Percentiles rank a stretch among this genome's conserved stretches.
These are phyloP conservation scores for Penicillium angulare DNA, from an alignment of 495 filamentous ascomycete genomes.

Conservation along the genomic window DNA sequence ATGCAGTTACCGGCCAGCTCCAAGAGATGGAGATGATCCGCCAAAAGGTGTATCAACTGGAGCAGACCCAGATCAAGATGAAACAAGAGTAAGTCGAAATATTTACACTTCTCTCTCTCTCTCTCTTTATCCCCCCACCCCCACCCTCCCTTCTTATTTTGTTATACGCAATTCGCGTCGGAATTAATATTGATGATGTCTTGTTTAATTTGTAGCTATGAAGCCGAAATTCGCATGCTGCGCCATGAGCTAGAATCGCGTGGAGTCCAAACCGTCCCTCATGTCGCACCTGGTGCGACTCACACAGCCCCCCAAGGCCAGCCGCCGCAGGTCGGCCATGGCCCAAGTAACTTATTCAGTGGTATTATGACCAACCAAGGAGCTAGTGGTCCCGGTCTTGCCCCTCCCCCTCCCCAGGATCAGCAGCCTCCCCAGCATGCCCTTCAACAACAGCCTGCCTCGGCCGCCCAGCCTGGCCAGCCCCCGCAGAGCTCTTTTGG, in stretches of 20 bases:
- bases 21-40: constrained; percentile 91
- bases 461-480: constrained; percentile 61
- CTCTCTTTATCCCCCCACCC: background rate
- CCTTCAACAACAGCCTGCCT: constrained; percentile 59
- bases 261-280: constrained; percentile 68
- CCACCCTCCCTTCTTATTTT: constrained; percentile 5
- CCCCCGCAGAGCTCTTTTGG: constrained; percentile 54
- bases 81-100: constrained; percentile 75
- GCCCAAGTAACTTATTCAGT: constrained; percentile 86
- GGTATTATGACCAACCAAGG: constrained; percentile 93
- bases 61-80: constrained; percentile 79
- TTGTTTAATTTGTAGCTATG: constrained; percentile 64
- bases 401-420: constrained; percentile 73
- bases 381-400: constrained; percentile 81
- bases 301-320: constrained; percentile 80
- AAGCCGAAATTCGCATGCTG: constrained; percentile 82
- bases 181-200: too few relatives aligned
- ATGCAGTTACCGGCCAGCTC: constrained; percentile 76
- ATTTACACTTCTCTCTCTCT: background rate
- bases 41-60: constrained; percentile 84
- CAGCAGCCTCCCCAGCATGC: constrained; percentile 59
- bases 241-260: constrained; percentile 86
- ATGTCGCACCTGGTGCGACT: constrained; percentile 62
- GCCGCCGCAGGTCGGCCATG: constrained; percentile 85
- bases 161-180: too few relatives aligned